These are phyloP conservation scores for Serendipita vermifera DNA, from an alignment of 768 basidiomycete species.

Conservation along the genomic window DNA sequence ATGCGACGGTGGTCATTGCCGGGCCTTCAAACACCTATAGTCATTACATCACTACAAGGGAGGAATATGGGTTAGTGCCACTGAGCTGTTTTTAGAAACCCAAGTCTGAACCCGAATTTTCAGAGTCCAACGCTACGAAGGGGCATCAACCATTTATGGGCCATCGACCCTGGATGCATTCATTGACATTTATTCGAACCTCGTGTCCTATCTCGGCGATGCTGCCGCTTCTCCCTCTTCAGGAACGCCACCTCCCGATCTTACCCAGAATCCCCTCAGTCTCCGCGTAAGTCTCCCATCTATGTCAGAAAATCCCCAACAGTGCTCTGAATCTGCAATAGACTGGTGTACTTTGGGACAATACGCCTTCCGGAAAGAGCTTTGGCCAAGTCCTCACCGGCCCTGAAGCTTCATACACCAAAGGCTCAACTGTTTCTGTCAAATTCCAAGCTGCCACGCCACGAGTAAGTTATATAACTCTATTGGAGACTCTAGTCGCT, in stretches of 20 bases:
- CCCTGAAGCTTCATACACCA: slow-evolving; percentile 33
- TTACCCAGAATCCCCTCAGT: slow-evolving; percentile 53
- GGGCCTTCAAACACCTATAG: slow-evolving; percentile 75
- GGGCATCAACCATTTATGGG: slow-evolving; percentile 68
- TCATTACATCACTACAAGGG: slow-evolving; percentile 34
- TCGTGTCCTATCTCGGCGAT: slow-evolving; percentile 43
- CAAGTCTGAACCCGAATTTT: slow-evolving; percentile 43
- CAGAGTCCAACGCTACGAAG: slow-evolving; percentile 61
- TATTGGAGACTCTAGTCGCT: neutral
- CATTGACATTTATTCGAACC: slow-evolving; percentile 57
- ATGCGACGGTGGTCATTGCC: slow-evolving; percentile 63
- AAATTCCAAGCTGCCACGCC: slow-evolving; percentile 69
- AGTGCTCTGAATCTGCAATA: slow-evolving; percentile 20
- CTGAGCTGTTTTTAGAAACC: neutral
- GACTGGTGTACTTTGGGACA: slow-evolving; percentile 52
- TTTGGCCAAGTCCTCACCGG: slow-evolving; percentile 50
- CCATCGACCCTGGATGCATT: slow-evolving; percentile 66
- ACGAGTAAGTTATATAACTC: slow-evolving; percentile 33
- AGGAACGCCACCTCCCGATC: slow-evolving; percentile 51
- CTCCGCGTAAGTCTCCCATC: slow-evolving; percentile 35
- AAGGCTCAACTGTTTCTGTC: slow-evolving; percentile 45
- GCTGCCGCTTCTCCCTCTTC: slow-evolving; percentile 38
- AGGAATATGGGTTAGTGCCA: slow-evolving; percentile 2
- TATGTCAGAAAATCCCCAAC: neutral
- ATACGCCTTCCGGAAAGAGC: slow-evolving; percentile 37